Conservation (phyloP, 2,329 filamentous ascomycete species). For the Huntiella abstrusa region DNA sequence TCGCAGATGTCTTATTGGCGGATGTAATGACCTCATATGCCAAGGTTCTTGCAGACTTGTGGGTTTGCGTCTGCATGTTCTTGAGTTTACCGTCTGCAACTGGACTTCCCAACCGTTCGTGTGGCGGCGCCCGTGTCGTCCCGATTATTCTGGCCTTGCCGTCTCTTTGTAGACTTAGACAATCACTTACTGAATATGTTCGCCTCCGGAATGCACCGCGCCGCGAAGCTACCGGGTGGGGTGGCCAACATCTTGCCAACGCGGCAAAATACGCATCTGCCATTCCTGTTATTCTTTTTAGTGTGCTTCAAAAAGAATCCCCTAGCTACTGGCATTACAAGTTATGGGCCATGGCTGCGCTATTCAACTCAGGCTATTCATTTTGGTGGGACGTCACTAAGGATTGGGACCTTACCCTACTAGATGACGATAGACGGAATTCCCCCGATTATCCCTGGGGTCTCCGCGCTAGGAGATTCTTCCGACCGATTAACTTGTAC, state of each 20-base stretch:
- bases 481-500: conserved; percentile 57
- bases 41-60: conserved; percentile 78
- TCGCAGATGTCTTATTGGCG: conserved; percentile 81
- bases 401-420: conserved; percentile 87
- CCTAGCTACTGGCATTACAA: conserved; percentile 26
- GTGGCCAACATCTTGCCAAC: conserved; percentile 79
- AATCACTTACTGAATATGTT: conserved; percentile 76
- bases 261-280: conserved; percentile 87
- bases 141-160: conserved; percentile 72
- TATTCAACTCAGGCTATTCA: conserved; percentile 78
- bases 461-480: conserved; percentile 53
- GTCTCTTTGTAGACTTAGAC: conserved; percentile 68
- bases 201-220: conserved; percentile 44
- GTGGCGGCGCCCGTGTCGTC: conserved; percentile 61
- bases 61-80: conserved; percentile 84
- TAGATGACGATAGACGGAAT: conserved; percentile 39
- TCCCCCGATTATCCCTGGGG: conserved; percentile 55
- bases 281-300: conserved; percentile 76
- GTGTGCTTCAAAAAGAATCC: conserved; percentile 48
- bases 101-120: conserved; percentile 59
- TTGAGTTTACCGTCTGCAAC: conserved; percentile 53
- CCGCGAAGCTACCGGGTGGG: conserved; percentile 46
- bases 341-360: conserved; percentile 51
- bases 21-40: conserved; percentile 84
- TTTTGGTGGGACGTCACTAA: conserved; percentile 97